These are phyloP conservation scores for Steccherinum ochraceum DNA, from an alignment of 768 basidiomycete genomes.

Conservation along the genomic window DNA sequence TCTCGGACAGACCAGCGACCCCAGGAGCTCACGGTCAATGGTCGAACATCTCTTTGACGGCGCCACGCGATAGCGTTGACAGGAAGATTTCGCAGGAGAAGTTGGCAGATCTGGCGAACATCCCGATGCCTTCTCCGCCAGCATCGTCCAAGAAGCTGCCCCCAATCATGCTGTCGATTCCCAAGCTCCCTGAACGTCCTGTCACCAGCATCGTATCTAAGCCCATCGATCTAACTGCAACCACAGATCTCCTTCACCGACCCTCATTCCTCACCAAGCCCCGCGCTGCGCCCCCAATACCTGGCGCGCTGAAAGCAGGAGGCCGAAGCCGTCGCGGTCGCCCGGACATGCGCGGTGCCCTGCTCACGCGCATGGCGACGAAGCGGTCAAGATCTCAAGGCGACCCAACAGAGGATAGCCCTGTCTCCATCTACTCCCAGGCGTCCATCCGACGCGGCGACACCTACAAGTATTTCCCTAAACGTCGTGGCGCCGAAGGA, in stretches of 20 bases:
- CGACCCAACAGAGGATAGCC: background rate
- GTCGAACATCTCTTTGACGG: background rate
- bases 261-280: slow-evolving; percentile 7
- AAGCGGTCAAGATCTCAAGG: background rate
- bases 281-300: background rate
- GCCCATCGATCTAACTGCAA: background rate
- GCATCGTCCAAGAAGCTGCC: background rate
- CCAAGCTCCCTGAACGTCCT: background rate
- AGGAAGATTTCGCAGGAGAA: background rate
- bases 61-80: too few relatives aligned
- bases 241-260: background rate
- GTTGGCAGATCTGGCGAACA: background rate
- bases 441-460: background rate
- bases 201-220: too few relatives aligned
- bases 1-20: background rate
- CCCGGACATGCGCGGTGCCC: background rate
- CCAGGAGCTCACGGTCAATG: background rate
- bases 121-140: background rate
- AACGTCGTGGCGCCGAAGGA: background rate
- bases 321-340: background rate
- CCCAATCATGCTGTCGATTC: background rate
- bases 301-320: background rate
- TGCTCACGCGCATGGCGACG: slow-evolving; percentile 2
- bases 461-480: background rate
- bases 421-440: slow-evolving; percentile 9